Evolutionary conservation across 148 eudicot genomes (phyloP), one percentile per base, ranked within the genome.

Genomic region (Rhododendron williamsianum): DNA sequence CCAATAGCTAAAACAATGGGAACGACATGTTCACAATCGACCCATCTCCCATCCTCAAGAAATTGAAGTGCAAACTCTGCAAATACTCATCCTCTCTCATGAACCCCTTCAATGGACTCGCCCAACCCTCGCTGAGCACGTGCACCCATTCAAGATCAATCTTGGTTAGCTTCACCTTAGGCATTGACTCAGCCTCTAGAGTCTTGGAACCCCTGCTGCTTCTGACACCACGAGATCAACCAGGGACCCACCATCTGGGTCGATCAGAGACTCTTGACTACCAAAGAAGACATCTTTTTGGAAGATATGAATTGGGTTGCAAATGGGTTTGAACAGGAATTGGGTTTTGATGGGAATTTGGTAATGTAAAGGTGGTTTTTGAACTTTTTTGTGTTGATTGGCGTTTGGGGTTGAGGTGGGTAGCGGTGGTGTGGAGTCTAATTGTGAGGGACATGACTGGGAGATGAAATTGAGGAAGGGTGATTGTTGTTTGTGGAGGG

Each of bases 121-220:
- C 98, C 99, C 99, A 96, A 23, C 99, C 99, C 86, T 96, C 99
- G 80, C 97, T 90, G 9, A 96, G 76, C 76, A 96, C 99, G 86
- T 96, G 99, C 67, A 94, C 95, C 99, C 99, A 96, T 49, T 93
- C 94, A 11, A 96, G 89, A 93, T 96, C 98, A 85, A 96, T 93
- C 84, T 84, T 87, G 0, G 91, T 86, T 16, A 94, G 56, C 81
- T 80, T 84, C 87, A 96, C 91, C 85, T 88, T 89, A 6, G 94
- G 94, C 92, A 96, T 60, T 76, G 86, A 52, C 80, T 90, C 90
- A 7, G 97, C 98, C 82, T 93, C 94, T 3, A 49, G 79, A 35
- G 81, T 51, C 86, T 89, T 92, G 80, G 85, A 52, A 23, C 52
- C 90, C 86, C 94, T 86, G 52, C 87, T 78, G 78, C 76, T 83